Evolutionary conservation across 768 basidiomycete genomes (phyloP).

Genomic region (Rossbeevera mucosa): DNA sequence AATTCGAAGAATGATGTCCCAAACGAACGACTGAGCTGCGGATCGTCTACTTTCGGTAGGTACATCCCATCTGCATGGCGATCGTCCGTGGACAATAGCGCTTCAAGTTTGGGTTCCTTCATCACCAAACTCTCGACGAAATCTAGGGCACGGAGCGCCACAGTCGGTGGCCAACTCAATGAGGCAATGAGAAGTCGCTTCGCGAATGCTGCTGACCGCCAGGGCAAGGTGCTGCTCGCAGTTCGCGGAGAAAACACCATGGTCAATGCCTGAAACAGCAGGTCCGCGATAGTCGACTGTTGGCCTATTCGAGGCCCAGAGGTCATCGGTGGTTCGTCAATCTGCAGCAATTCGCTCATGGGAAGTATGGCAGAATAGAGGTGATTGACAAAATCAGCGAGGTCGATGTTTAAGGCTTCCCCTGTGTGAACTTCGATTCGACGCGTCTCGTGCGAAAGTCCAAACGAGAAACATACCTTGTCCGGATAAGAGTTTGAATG

Average conservation of each 20-base stretch:
- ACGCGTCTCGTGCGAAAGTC: constrained; percentile 7
- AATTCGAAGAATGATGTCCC: constrained; percentile 87
- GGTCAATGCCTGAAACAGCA: constrained; percentile 82
- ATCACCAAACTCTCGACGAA: constrained; percentile 70
- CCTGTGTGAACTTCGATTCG: constrained; percentile 41
- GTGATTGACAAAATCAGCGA: constrained; percentile 79
- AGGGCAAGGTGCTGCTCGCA: constrained; percentile 52
- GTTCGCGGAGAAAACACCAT: constrained; percentile 76
- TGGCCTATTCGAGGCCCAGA: constrained; percentile 25
- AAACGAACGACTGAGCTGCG: constrained; percentile 76
- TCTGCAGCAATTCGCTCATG: constrained; percentile 58
- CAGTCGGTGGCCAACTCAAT: constrained; percentile 72
- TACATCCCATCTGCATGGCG: constrained; percentile 81
- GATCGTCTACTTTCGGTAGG: constrained; percentile 82
- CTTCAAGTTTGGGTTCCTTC: constrained; percentile 77
- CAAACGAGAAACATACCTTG: constrained; percentile 57
- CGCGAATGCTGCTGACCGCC: constrained; percentile 86
- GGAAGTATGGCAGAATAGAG: constrained; percentile 81
- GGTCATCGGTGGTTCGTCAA: constrained; percentile 48
- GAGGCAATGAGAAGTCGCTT: constrained; percentile 85
- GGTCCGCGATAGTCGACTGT: constrained; percentile 47
- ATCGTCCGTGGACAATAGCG: constrained; percentile 83
- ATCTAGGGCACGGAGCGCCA: constrained; percentile 63
- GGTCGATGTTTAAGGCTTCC: constrained; percentile 96
- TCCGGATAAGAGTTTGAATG: constrained; percentile 94